These are phyloP conservation scores for Dalbergia oliveri DNA, from an alignment of 306 rosid species.

Conservation along the genomic window DNA sequence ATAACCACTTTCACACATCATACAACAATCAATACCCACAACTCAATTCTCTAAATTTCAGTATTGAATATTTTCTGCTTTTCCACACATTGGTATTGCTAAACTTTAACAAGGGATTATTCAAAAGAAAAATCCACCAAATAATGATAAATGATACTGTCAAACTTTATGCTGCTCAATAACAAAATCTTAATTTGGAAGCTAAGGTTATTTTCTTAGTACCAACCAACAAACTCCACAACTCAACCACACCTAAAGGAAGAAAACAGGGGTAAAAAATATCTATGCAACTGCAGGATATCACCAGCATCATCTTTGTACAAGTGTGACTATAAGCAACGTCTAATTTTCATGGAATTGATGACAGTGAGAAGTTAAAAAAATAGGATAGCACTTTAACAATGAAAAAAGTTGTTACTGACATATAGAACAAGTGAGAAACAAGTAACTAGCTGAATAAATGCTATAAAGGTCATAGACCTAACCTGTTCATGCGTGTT, in stretches of 20 bases:
- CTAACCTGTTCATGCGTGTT: constrained; percentile 82
- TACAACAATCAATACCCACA: constrained; percentile 32
- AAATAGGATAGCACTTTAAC: constrained; percentile 3
- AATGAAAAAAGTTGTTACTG: constrained; percentile 19
- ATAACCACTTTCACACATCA: constrained; percentile 29
- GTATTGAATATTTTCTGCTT: constrained; percentile 6
- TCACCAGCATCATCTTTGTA: constrained; percentile 15
- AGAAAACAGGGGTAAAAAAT: neutral
- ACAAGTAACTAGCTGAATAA: constrained; percentile 37
- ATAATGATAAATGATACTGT: constrained; percentile 1
- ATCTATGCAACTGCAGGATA: constrained; percentile 8
- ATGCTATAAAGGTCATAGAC: constrained; percentile 34
- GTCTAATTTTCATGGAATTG: constrained; percentile 30
- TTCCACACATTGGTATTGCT: neutral
- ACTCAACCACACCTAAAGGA: constrained; percentile 7
- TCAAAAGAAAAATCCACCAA: neutral
- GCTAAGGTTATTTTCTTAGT: neutral
- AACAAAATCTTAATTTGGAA: constrained; percentile 25
- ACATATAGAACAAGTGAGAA: constrained; percentile 18
- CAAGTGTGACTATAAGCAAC: constrained; percentile 33
- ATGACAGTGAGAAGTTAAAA: constrained; percentile 31
- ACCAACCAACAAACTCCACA: constrained; percentile 18
- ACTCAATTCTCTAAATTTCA: constrained; percentile 1
- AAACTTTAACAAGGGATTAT: constrained; percentile 6
- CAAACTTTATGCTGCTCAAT: constrained; percentile 34